Evolutionary conservation across 2,329 filamentous ascomycete genomes (phyloP), one percentile per base, ranked within the genome.

Genomic region (Hymenoscyphus salicellus): DNA sequence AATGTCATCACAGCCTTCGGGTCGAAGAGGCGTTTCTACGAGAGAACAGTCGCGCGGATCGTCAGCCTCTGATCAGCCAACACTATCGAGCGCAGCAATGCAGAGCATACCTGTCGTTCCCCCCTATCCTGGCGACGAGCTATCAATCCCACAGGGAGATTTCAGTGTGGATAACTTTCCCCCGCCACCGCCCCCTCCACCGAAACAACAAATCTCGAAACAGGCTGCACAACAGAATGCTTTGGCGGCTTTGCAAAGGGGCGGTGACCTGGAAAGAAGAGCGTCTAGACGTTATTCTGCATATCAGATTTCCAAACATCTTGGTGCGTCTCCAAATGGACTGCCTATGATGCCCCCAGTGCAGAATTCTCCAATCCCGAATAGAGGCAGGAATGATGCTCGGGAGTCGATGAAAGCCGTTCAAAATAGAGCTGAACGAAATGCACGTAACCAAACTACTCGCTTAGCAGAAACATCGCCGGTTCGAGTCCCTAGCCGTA

Each of bases 261-360:
- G 93, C 38, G 94, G 94, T 23, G 93, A 97, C 70, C 80, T 99
- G 59, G 95, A 99, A 78, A 86, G 95, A 74, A 86, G 95, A 75
- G 95, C 95, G 0, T 99, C 95, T 16, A 85, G 94, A 70, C 84
- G 95, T 73, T 99, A 98, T 75, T 98, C 95, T 1, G 91, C 93
- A 61, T 99, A 98, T 75, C 95, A 99, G 74, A 96, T 99, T 71
- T 92, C 92, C 56, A 98, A 97, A 75, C 93, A 97, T 72, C 82
- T 98, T 1, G 94, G 94, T 11, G 85, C 88, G 17, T 89, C 89
- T 46, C 85, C 90, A 17, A 93, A 89, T 77, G 92, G 91, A 23
- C 89, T 98, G 17, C 92, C 93, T 6, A 90, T 96, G 77, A 84
- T 96, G 74, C 85, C 98, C 23, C 93, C 94, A 30, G 83, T 91